These are phyloP conservation scores for Fusarium xyrophilum DNA, from an alignment of 2,329 filamentous ascomycete genomes.

Conservation along the genomic window DNA sequence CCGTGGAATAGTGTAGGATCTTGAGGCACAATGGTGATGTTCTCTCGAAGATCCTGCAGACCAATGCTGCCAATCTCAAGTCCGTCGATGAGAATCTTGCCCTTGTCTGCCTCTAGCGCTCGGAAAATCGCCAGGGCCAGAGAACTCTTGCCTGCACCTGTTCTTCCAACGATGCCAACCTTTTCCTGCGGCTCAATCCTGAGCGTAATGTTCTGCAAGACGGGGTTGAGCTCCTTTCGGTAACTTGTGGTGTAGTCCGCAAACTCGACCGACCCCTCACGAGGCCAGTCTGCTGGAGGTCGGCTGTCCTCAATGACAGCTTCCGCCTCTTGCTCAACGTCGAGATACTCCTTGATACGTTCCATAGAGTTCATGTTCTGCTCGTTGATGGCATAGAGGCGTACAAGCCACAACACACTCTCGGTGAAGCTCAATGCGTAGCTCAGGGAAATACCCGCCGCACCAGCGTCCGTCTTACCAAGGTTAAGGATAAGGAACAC, in stretches of 20 bases:
- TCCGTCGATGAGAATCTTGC: slow-evolving; percentile 88
- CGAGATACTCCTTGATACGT: slow-evolving; percentile 94
- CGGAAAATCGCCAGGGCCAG: slow-evolving; percentile 92
- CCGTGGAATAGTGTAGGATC: slow-evolving; percentile 94
- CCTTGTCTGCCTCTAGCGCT: slow-evolving; percentile 86
- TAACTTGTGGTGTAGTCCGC: slow-evolving; percentile 89
- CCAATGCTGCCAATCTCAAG: slow-evolving; percentile 91
- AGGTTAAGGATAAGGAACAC: slow-evolving; percentile 87
- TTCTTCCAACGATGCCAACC: slow-evolving; percentile 94
- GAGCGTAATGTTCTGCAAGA: slow-evolving; percentile 84
- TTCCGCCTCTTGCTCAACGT: slow-evolving; percentile 91
- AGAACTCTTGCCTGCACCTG: slow-evolving; percentile 95
- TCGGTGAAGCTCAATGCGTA: slow-evolving; percentile 98
- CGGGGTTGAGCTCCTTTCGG: slow-evolving; percentile 83
- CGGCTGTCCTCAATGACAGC: slow-evolving; percentile 79
- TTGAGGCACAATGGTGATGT: slow-evolving; percentile 97
- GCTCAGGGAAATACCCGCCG: slow-evolving; percentile 90
- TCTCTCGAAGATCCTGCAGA: slow-evolving; percentile 88
- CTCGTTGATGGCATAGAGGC: slow-evolving; percentile 92
- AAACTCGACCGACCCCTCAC: slow-evolving; percentile 85
- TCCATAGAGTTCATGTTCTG: slow-evolving; percentile 99
- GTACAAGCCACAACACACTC: slow-evolving; percentile 94
- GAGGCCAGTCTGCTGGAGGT: slow-evolving; percentile 83
- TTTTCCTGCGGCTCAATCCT: slow-evolving; percentile 87
- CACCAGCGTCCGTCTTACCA: slow-evolving; percentile 84